Base-by-base conservation (phyloP, 306 rosid genomes). In the Gillenia trifoliata region DNA sequence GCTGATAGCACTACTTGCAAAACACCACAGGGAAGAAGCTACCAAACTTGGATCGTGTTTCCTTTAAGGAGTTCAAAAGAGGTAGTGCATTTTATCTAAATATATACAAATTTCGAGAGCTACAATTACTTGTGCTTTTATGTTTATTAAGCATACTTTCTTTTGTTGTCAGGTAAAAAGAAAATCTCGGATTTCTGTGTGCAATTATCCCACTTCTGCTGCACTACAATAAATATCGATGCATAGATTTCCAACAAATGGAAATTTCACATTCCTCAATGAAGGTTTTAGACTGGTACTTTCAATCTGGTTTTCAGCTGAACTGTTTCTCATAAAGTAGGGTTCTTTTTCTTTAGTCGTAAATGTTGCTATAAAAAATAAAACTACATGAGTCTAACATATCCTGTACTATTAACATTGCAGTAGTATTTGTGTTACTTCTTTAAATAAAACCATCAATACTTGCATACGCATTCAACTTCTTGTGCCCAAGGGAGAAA, bases 1-100 rank as follows among this genome's bases (percentile, higher is more conserved):
- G 87, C 38, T 83, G 54, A 80, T 83, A 55, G 84, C 84, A 29
- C 73, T 83, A 49, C 87, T 76, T 41, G 57, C 79, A 66, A 76
- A 79, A 54, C 55, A 83, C 65, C 83, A 80, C 55, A 73, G 81
- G n/a, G 49, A 79, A 83, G 81, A 68, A 79, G 30, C 76, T 83
- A 12, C 84, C 87, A 64, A 79, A 77, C 55, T 61, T 72, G 22
- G 74, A 73, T 64, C 80, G 64, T 45, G 55, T 68, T 68, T 75
- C 66, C 57, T 79, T 79, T 16, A 55, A 49, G 49, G 71, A 73
- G 43, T 25, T 79, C 84, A 12, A 25, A 55, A 25, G 71, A 79
- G 82, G 87, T 83, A 68, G n/a, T n/a, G 50, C 5, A 55, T 66
- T 22, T 77, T 82, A 17, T 20, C 23, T 26, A 26, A 38, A 9